phyloP scores from a whole-genome alignment of 139 green algal genomes.

The Chlamydomonas applanata region DNA sequence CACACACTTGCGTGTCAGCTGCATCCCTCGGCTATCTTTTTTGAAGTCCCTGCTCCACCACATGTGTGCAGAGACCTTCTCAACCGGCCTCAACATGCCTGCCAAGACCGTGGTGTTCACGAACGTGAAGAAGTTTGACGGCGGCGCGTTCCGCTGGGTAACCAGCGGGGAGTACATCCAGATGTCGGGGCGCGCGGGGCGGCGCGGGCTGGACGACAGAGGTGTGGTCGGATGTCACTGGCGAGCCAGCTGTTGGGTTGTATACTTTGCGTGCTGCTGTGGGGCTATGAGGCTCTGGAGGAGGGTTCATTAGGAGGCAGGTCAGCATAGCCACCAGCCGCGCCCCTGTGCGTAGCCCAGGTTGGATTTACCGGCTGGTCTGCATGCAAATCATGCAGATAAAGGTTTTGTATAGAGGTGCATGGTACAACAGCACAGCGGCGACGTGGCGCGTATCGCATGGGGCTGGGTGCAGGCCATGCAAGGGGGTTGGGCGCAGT shows the following conservation, averaged over 20 bases:
- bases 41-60: too few relatives aligned
- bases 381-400: too few relatives aligned
- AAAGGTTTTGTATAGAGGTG: too few relatives aligned
- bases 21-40: too few relatives aligned
- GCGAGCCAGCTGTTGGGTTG: not conserved
- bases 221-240: conserved; percentile 39
- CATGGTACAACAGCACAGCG: too few relatives aligned
- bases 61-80: conserved; percentile 92
- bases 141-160: conserved; percentile 64
- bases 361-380: too few relatives aligned
- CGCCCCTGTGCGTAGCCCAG: too few relatives aligned
- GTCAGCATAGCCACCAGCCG: too few relatives aligned
- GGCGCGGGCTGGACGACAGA: conserved; percentile 86
- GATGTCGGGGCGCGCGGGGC: conserved; percentile 93
- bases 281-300: not conserved
- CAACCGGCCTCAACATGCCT: conserved; percentile 97
- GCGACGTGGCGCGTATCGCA: too few relatives aligned
- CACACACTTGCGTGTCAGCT: too few relatives aligned
- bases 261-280: not conserved
- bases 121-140: conserved; percentile 90
- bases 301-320: not conserved
- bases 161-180: conserved; percentile 94
- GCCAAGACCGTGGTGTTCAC: conserved; percentile 95
- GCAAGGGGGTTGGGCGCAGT: too few relatives aligned
- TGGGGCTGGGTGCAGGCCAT: too few relatives aligned